Evolutionary conservation across 805 yeast genomes (phyloP).

Genomic region (Cyberlindnera mycetangii): DNA sequence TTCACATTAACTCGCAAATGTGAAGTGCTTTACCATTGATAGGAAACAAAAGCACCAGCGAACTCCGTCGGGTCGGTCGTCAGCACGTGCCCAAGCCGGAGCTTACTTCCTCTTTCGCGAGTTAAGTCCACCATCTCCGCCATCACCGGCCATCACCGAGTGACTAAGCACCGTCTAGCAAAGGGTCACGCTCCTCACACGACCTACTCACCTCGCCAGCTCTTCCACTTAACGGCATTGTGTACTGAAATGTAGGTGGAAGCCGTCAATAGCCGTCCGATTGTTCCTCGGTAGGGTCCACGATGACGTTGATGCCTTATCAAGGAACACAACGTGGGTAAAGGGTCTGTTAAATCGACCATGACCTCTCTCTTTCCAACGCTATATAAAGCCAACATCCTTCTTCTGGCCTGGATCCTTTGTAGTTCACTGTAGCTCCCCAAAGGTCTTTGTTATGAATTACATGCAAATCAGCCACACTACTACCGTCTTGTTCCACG

Average conservation of each 20-base stretch:
- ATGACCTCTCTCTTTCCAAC: too few relatives aligned
- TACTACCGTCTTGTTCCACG: background rate
- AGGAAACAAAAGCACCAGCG: too few relatives aligned
- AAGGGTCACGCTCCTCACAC: background rate
- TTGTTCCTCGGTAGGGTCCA: background rate
- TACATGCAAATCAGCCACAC: background rate
- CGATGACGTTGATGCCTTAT: too few relatives aligned
- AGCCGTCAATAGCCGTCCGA: background rate
- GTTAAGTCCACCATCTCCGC: background rate
- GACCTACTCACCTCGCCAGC: background rate
- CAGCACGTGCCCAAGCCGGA: background rate
- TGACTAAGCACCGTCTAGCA: background rate
- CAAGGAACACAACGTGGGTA: too few relatives aligned
- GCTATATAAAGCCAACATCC: too few relatives aligned
- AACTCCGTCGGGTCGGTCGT: too few relatives aligned
- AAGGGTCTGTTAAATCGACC: too few relatives aligned
- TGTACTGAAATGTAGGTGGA: too few relatives aligned
- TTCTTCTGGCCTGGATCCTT: too few relatives aligned
- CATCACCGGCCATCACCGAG: background rate
- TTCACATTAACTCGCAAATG: background rate
- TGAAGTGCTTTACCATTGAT: too few relatives aligned
- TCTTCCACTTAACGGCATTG: background rate
- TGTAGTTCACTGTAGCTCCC: too few relatives aligned
- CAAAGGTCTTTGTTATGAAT: background rate
- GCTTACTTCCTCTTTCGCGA: background rate